These are phyloP conservation scores for Hygrophoropsis aurantiaca DNA, from an alignment of 768 basidiomycete species.

Conservation along the genomic window DNA sequence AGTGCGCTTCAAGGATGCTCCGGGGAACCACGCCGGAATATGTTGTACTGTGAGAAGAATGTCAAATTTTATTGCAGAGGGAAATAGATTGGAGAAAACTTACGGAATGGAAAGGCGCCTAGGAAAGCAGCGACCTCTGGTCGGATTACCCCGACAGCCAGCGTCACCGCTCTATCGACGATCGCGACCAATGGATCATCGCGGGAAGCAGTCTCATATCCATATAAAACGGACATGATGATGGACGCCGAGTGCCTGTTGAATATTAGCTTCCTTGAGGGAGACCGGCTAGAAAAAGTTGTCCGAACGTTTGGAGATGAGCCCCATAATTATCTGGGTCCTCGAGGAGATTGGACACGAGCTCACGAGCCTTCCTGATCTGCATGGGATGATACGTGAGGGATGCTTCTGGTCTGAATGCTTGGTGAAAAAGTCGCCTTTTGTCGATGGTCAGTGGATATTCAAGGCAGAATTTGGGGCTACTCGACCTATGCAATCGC, in stretches of 20 bases:
- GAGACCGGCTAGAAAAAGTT: no score
- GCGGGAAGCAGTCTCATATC: constrained; percentile 21
- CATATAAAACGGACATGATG: constrained; percentile 31
- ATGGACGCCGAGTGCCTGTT: constrained; percentile 23
- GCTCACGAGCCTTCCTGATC: constrained; percentile 23
- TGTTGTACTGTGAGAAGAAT: constrained; percentile 24
- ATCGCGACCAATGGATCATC: constrained; percentile 26
- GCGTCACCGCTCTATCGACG: constrained; percentile 22
- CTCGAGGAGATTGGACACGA: constrained; percentile 24
- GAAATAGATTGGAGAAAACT: no score
- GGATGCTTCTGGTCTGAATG: constrained; percentile 21
- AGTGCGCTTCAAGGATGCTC: constrained; percentile 32
- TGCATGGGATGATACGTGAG: constrained; percentile 20
- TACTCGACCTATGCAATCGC: constrained; percentile 18
- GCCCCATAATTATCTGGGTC: constrained; percentile 12
- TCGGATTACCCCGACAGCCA: constrained; percentile 18
- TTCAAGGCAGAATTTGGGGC: no score
- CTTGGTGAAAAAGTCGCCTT: constrained; percentile 26
- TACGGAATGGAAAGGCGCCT: constrained; percentile 38
- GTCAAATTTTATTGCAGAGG: no score
- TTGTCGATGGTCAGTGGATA: no score
- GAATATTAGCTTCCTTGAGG: neutral
- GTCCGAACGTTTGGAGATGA: constrained; percentile 25
- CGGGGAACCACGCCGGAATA: constrained; percentile 42
- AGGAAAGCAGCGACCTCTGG: constrained; percentile 33